Percentiles rank a stretch among this genome's conserved stretches.
phyloP scores from a whole-genome alignment of 805 yeast species.

The Kuraishia ogatae region DNA sequence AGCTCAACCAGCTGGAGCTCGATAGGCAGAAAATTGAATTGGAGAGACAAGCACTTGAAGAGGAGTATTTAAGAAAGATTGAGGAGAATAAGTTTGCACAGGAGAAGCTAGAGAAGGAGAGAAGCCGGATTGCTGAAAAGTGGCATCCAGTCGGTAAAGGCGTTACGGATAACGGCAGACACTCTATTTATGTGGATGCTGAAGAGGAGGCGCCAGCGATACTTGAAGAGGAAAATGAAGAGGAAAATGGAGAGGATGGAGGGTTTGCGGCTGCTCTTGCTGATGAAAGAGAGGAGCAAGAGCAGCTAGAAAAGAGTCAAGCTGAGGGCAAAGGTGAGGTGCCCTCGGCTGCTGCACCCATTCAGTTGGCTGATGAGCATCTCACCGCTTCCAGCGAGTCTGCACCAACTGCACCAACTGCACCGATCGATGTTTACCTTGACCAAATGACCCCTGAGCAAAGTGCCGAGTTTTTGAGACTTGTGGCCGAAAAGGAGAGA shows the following conservation, averaged over 20 bases:
- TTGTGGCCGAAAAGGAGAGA: slow-evolving; percentile 4
- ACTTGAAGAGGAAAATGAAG: slow-evolving; percentile 7
- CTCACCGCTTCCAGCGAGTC: too few relatives aligned
- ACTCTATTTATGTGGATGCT: neutral
- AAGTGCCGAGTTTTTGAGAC: neutral
- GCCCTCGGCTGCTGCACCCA: too few relatives aligned
- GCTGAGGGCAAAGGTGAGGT: too few relatives aligned
- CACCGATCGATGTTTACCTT: neutral
- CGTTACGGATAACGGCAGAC: neutral
- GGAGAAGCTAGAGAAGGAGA: neutral
- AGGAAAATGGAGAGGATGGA: slow-evolving; percentile 7
- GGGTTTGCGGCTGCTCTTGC: slow-evolving; percentile 18
- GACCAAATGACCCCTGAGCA: slow-evolving; percentile 16
- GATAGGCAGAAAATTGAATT: slow-evolving; percentile 18
- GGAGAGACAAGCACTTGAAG: neutral
- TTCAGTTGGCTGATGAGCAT: too few relatives aligned
- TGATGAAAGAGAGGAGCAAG: slow-evolving; percentile 5
- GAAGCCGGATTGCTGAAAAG: neutral
- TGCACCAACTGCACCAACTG: neutral
- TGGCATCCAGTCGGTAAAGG: neutral
- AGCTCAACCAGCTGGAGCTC: neutral
- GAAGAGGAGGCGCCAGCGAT: slow-evolving; percentile 1
- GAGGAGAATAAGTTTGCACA: slow-evolving; percentile 1
- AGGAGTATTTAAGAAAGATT: slow-evolving; percentile 1
- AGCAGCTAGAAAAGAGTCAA: too few relatives aligned